Evolutionary conservation across 108 stramenopile genomes (phyloP).

Genomic region (Aurantiochytrium sp.): DNA sequence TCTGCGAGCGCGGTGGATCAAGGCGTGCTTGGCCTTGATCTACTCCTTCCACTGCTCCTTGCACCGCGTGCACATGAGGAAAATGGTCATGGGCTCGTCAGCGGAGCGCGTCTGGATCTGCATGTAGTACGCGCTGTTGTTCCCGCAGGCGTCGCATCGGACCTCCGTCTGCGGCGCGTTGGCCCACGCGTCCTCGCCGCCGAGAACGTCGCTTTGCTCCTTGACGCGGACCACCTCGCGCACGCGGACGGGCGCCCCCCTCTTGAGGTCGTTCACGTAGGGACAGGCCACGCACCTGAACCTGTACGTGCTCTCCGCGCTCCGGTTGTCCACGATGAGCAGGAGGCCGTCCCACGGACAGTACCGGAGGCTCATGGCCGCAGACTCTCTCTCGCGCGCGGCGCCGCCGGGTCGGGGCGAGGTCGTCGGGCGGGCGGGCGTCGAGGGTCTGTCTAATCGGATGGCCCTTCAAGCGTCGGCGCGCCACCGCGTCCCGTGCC

Average conservation of each 20-base stretch:
- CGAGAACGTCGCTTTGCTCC: constrained; percentile 90
- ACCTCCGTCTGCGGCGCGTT: constrained; percentile 89
- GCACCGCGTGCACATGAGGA: constrained; percentile 89
- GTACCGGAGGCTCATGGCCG: constrained; percentile 44
- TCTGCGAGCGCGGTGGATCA: too few species aligned
- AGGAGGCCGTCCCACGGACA: constrained; percentile 56
- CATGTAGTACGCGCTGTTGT: constrained; percentile 93
- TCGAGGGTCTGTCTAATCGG: too few species aligned
- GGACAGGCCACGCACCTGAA: constrained; percentile 62
- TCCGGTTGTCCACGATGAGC: constrained; percentile 50
- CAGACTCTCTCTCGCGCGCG: background rate
- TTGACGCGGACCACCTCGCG: constrained; percentile 46
- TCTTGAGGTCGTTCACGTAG: constrained; percentile 44
- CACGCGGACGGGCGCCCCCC: background rate
- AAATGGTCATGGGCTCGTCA: constrained; percentile 93
- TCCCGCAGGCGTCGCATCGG: constrained; percentile 74
- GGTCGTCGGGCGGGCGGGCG: too few species aligned
- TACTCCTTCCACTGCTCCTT: constrained; percentile 83
- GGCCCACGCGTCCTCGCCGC: constrained; percentile 92
- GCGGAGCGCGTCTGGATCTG: constrained; percentile 94
- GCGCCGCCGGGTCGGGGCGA: too few species aligned
- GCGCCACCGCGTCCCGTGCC: too few species aligned
- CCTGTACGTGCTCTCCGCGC: constrained; percentile 1
- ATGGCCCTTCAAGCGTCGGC: too few species aligned
- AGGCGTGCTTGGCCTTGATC: too few species aligned